Percentiles rank a stretch among this genome's conserved stretches.
Conservation (phyloP, 768 basidiomycete genomes). For the Suillus clintonianus region DNA sequence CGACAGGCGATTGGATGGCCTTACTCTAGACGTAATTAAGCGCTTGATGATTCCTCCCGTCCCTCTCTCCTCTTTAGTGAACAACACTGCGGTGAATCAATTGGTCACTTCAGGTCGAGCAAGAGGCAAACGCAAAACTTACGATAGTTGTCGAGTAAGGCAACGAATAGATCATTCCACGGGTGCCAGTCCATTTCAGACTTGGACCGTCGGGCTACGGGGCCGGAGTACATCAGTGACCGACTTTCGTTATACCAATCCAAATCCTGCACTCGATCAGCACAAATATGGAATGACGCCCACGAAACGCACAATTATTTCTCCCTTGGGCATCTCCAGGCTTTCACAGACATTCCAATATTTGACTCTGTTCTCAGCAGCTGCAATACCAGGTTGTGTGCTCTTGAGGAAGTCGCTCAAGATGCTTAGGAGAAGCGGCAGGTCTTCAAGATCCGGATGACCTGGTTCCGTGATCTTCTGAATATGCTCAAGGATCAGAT, state of each 20-base stretch:
- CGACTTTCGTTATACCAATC: conserved; percentile 78
- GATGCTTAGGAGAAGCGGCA: conserved; percentile 72
- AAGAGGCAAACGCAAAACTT: conserved; percentile 23
- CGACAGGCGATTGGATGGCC: conserved; percentile 21
- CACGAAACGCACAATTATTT: conserved; percentile 68
- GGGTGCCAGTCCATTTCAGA: conserved; percentile 67
- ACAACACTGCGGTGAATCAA: conserved; percentile 48
- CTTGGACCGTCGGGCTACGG: conserved; percentile 59
- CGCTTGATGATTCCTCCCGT: conserved; percentile 50
- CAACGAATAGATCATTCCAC: conserved; percentile 71
- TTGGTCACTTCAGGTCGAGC: conserved; percentile 4
- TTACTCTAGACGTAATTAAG: conserved; percentile 65
- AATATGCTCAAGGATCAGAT: conserved; percentile 71
- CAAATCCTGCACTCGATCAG: conserved; percentile 55
- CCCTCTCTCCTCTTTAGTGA: conserved; percentile 62
- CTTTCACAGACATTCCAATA: conserved; percentile 81
- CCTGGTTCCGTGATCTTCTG: conserved; percentile 66
- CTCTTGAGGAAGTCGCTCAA: conserved; percentile 76
- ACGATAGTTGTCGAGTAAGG: conserved; percentile 80
- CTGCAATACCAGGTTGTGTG: conserved; percentile 87
- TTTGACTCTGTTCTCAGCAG: conserved; percentile 89
- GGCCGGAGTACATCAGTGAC: conserved; percentile 67
- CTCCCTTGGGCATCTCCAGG: conserved; percentile 72
- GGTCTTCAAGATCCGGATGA: conserved; percentile 78
- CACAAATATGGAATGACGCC: neutral